Conservation (phyloP, 2,329 filamentous ascomycete species). For the Coniochaeta sp. region DNA sequence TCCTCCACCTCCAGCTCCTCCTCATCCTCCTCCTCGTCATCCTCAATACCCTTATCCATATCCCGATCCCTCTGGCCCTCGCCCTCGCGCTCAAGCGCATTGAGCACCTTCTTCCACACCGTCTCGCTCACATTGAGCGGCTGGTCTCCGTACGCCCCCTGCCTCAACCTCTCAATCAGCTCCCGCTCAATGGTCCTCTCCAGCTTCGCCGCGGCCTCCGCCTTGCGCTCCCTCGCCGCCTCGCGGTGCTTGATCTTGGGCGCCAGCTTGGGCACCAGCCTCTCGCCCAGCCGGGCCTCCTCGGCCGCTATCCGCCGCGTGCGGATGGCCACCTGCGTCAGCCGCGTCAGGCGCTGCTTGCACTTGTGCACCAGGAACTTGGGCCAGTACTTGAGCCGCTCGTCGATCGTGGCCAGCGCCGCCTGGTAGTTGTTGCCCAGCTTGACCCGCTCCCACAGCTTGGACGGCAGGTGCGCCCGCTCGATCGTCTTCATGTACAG, state of each 20-base stretch:
- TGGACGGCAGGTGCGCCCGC: slow-evolving; percentile 77
- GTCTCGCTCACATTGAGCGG: slow-evolving; percentile 91
- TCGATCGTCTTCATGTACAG: slow-evolving; percentile 96
- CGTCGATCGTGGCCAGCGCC: slow-evolving; percentile 80
- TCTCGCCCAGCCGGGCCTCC: slow-evolving; percentile 83
- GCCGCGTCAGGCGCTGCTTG: slow-evolving; percentile 87
- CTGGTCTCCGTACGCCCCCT: slow-evolving; percentile 89
- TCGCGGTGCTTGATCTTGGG: slow-evolving; percentile 80
- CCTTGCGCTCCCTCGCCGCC: slow-evolving; percentile 60
- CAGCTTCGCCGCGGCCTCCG: slow-evolving; percentile 80
- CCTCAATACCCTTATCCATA: slow-evolving; percentile 76
- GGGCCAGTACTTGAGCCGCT: slow-evolving; percentile 84
- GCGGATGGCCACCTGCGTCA: slow-evolving; percentile 85
- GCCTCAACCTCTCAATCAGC: slow-evolving; percentile 81
- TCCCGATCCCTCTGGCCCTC: slow-evolving; percentile 80
- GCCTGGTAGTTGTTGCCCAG: slow-evolving; percentile 85
- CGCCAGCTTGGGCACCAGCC: slow-evolving; percentile 78
- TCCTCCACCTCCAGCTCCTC: slow-evolving; percentile 58
- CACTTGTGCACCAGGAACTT: slow-evolving; percentile 82
- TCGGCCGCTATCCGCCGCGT: slow-evolving; percentile 77
- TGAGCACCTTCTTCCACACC: slow-evolving; percentile 96
- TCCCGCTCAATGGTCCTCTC: slow-evolving; percentile 94
- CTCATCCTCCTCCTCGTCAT: slow-evolving; percentile 63
- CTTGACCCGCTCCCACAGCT: slow-evolving; percentile 92
- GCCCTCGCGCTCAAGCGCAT: slow-evolving; percentile 79